A percentile compares a stretch with the other conserved stretches of the same genome.
Conservation (phyloP, 768 basidiomycete genomes). For the Filobasidium wieringae region DNA sequence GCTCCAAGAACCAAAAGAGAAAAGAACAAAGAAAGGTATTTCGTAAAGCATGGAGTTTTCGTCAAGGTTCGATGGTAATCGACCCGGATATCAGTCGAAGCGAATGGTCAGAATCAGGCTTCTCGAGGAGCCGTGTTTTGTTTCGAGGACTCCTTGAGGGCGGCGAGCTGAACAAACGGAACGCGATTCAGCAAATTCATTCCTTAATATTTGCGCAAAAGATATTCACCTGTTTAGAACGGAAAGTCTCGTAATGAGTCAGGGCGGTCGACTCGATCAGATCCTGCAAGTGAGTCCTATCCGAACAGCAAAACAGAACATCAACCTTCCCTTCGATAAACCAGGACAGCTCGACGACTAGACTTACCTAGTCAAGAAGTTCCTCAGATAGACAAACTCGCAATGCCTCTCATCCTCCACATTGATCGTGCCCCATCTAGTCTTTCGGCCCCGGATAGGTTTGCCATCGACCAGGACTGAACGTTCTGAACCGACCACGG, state of each 20-base stretch:
- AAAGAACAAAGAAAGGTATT: no score
- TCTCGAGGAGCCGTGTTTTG: constrained; percentile 4
- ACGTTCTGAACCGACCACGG: constrained; percentile 91
- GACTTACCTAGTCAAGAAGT: constrained; percentile 80
- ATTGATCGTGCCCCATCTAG: constrained; percentile 96
- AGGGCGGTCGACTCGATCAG: constrained; percentile 97
- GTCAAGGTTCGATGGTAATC: no score
- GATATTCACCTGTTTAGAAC: constrained; percentile 66
- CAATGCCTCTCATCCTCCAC: constrained; percentile 94
- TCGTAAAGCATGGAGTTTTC: no score
- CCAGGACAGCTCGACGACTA: neutral
- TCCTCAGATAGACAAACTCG: constrained; percentile 93
- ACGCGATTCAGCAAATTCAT: neutral
- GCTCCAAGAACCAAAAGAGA: no score
- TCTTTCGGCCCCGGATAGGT: constrained; percentile 88
- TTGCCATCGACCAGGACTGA: constrained; percentile 93
- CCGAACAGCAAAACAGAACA: neutral
- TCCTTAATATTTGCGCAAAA: neutral
- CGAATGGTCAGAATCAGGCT: no score
- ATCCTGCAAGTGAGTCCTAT: constrained; percentile 89
- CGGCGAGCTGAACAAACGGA: constrained; percentile 47
- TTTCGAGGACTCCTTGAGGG: constrained; percentile 82
- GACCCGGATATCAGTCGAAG: no score
- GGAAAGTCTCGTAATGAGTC: constrained; percentile 99
- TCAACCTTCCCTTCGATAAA: neutral